These are phyloP conservation scores for Stephania yunnanensis DNA, from an alignment of 164 flowering plant genomes.

Conservation along the genomic window DNA sequence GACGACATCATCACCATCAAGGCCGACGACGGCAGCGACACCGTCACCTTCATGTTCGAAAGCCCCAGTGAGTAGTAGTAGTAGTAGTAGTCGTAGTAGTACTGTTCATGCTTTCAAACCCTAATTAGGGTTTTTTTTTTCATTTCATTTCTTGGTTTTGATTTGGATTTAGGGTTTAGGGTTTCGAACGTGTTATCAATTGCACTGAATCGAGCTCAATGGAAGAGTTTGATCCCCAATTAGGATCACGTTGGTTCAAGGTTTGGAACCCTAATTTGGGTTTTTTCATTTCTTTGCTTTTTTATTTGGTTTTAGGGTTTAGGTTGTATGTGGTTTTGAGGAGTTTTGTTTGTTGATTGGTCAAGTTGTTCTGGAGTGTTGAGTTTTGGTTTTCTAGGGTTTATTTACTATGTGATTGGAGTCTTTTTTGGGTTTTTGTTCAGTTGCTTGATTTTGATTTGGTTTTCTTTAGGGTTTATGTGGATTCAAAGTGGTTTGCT, in stretches of 20 bases:
- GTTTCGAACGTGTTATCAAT: too few relatives aligned
- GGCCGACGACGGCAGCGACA: constrained; percentile 44
- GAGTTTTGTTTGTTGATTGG: too few relatives aligned
- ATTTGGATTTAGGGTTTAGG: too few relatives aligned
- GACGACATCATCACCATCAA: constrained; percentile 52
- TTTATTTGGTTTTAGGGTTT: not conserved
- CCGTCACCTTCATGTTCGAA: constrained; percentile 48
- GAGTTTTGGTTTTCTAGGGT: too few relatives aligned
- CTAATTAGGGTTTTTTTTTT: not conserved
- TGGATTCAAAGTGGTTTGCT: not conserved
- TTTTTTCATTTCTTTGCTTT: not conserved
- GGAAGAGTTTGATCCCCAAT: too few relatives aligned
- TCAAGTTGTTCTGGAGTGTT: not conserved
- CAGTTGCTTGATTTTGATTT: not conserved
- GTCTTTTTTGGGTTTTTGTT: not conserved
- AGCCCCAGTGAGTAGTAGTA: constrained; percentile 34
- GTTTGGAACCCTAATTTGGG: not conserved
- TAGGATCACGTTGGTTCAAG: too few relatives aligned
- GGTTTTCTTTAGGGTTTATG: not conserved
- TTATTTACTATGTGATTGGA: not conserved
- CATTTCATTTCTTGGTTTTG: not conserved
- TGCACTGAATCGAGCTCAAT: not conserved
- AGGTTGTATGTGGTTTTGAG: too few relatives aligned
- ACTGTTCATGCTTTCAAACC: not conserved
- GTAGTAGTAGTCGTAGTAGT: too few relatives aligned